phyloP scores from a whole-genome alignment of 116 monocot species.

The Trichopus zeylanicus region DNA sequence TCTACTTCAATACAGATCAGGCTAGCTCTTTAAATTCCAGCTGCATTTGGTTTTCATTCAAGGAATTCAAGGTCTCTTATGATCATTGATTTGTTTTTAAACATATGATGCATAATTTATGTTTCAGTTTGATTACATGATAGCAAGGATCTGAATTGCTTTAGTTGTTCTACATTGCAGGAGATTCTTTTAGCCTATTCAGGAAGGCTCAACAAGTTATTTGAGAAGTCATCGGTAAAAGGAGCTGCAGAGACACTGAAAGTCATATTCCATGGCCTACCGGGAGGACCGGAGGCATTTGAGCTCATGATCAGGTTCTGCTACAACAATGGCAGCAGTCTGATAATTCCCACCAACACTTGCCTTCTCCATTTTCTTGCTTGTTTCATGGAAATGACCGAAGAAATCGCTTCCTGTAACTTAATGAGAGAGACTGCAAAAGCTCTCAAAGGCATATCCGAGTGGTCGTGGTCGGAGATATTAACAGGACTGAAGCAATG shows the following conservation, averaged over 20 bases:
- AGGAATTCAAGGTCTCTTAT: too few species aligned
- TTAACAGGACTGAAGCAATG: conserved; percentile 57
- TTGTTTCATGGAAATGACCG: conserved; percentile 60
- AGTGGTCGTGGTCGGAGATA: conserved; percentile 62
- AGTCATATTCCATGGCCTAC: conserved; percentile 52
- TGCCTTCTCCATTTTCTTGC: conserved; percentile 50
- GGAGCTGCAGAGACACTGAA: conserved; percentile 18
- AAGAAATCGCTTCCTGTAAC: conserved; percentile 11
- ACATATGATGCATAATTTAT: not conserved
- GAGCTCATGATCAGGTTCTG: conserved; percentile 73
- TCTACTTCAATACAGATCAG: too few species aligned
- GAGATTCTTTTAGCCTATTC: conserved; percentile 56
- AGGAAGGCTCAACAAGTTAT: conserved; percentile 36
- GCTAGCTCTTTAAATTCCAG: not conserved
- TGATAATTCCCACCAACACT: conserved; percentile 44
- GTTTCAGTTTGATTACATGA: too few species aligned
- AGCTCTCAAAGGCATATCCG: conserved; percentile 30
- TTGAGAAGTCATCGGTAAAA: conserved; percentile 14
- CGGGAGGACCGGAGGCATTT: conserved; percentile 61
- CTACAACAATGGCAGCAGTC: conserved; percentile 40
- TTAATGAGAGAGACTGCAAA: conserved; percentile 40
- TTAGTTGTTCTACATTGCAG: conserved; percentile 24
- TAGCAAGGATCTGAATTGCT: not conserved
- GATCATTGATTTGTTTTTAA: not conserved
- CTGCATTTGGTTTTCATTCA: not conserved